Percentiles rank a stretch among this genome's conserved stretches.
Conservation (phyloP, 306 rosid genomes). For the Morella rubra region DNA sequence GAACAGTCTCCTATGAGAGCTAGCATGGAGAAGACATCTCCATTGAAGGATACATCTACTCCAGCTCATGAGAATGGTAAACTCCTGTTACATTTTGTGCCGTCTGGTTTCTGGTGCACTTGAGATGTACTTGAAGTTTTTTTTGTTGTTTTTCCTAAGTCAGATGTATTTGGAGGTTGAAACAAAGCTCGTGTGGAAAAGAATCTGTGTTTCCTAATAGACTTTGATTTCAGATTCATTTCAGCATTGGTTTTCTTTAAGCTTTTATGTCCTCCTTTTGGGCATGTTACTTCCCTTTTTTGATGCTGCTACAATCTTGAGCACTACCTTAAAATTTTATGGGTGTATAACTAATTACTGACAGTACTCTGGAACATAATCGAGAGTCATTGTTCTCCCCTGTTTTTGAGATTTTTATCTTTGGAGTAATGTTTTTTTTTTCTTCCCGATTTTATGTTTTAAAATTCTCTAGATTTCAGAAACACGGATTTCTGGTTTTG, state of each 20-base stretch:
- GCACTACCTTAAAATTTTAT: background rate
- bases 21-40: slow-evolving; percentile 52
- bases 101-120: slow-evolving; percentile 2
- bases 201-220: background rate
- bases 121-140: background rate
- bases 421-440: background rate
- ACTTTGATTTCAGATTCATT: background rate
- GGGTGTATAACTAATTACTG: background rate
- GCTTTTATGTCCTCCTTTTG: background rate
- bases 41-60: slow-evolving; percentile 45
- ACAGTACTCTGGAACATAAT: background rate
- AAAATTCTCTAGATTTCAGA: background rate
- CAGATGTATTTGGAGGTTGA: background rate
- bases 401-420: background rate
- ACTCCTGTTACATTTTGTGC: slow-evolving; percentile 4
- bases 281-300: background rate
- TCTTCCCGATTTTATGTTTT: background rate
- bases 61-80: slow-evolving; percentile 66
- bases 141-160: no score
- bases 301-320: background rate
- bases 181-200: background rate
- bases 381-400: background rate
- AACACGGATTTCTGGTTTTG: slow-evolving; percentile 3
- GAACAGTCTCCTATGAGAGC: slow-evolving; percentile 77
- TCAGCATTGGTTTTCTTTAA: background rate